Percentiles rank a stretch among this genome's conserved stretches.
These are phyloP conservation scores for Spergularia azorica DNA, from an alignment of 179 eudicot species.

Conservation along the genomic window DNA sequence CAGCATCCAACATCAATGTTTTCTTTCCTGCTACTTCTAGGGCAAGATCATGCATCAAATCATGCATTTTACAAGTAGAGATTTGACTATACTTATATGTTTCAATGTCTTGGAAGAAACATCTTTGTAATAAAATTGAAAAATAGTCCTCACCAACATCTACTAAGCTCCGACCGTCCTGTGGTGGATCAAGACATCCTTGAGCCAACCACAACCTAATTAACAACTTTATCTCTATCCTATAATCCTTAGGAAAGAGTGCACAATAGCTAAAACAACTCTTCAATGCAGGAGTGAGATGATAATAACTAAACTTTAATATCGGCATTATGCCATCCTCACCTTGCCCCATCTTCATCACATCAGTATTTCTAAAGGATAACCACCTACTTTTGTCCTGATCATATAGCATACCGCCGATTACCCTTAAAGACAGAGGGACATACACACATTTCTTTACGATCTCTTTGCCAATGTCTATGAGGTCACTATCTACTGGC, in stretches of 20 bases:
- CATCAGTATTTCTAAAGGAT: not conserved
- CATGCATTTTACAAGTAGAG: slow-evolving; percentile 7
- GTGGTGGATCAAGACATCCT: not conserved
- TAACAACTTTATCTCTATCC: not conserved
- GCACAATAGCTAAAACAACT: slow-evolving; percentile 26
- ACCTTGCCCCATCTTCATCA: not conserved
- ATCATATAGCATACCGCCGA: slow-evolving; percentile 14
- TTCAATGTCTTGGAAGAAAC: slow-evolving; percentile 11
- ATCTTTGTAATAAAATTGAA: not conserved
- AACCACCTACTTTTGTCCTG: slow-evolving; percentile 16
- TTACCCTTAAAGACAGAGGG: slow-evolving; percentile 22
- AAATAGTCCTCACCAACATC: slow-evolving; percentile 17
- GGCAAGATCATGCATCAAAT: slow-evolving; percentile 26
- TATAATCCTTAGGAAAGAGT: slow-evolving; percentile 19
- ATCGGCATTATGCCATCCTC: slow-evolving; percentile 7
- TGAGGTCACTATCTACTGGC: not conserved
- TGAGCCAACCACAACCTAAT: slow-evolving; percentile 25
- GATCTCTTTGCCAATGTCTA: slow-evolving; percentile 12
- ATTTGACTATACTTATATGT: not conserved
- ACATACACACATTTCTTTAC: slow-evolving; percentile 23
- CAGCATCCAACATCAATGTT: not conserved
- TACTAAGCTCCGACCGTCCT: not conserved
- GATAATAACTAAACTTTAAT: slow-evolving; percentile 17
- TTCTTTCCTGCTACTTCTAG: slow-evolving; percentile 6
- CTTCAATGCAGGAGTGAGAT: slow-evolving; percentile 8